Evolutionary conservation across 2,329 filamentous ascomycete species (phyloP).

Genomic region (Albophoma yamanashiensis): DNA sequence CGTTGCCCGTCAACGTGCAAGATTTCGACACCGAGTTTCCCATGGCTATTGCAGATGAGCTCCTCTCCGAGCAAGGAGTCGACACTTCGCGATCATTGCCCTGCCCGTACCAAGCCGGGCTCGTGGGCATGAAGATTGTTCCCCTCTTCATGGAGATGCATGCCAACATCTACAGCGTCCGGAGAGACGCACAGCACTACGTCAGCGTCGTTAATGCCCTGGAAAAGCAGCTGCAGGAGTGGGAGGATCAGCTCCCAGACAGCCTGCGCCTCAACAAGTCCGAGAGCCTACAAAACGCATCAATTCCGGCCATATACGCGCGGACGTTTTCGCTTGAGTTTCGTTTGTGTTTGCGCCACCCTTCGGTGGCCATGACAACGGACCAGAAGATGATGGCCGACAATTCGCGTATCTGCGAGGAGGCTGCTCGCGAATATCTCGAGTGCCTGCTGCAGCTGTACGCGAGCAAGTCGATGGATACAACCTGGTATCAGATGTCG

Average conservation of each 20-base stretch:
- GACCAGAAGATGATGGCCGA: conserved; percentile 47
- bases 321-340: conserved; percentile 46
- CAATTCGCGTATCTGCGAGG: conserved; percentile 55
- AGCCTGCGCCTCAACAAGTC: conserved; percentile 40
- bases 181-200: conserved; percentile 53
- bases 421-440: conserved; percentile 54
- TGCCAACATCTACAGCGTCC: conserved; percentile 63
- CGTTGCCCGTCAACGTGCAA: conserved; percentile 61
- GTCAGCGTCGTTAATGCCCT: conserved; percentile 50
- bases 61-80: conserved; percentile 54
- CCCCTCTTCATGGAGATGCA: conserved; percentile 65
- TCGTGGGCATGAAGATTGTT: conserved; percentile 54
- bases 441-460: conserved; percentile 47
- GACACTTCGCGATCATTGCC: conserved; percentile 41
- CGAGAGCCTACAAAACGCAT: conserved; percentile 28
- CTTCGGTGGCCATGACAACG: conserved; percentile 44
- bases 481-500: conserved; percentile 66
- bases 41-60: conserved; percentile 58
- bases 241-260: conserved; percentile 53
- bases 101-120: conserved; percentile 57
- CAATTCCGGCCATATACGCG: conserved; percentile 42
- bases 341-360: conserved; percentile 49
- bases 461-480: conserved; percentile 58
- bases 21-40: conserved; percentile 76
- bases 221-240: conserved; percentile 52